Base-by-base conservation (phyloP, 2,329 filamentous ascomycete genomes). In the Bipolaris zeicola region DNA sequence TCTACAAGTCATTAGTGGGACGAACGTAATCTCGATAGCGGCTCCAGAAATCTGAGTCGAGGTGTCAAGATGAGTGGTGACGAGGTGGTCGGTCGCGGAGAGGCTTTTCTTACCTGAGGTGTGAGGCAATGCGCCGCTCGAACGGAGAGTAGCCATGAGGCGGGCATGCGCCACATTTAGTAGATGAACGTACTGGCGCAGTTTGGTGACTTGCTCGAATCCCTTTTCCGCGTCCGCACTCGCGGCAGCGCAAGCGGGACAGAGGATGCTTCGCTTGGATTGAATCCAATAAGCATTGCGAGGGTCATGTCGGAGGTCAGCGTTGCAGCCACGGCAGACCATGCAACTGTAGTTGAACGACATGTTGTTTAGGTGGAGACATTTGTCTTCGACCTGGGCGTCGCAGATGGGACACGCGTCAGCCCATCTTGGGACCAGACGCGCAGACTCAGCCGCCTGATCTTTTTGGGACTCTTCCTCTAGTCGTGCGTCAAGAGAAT, bases 161-260 rank as follows among this genome's bases (percentile, higher is more conserved):
- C 95, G 85, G 22, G 95, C 95, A 64, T 99, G 85, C 16, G 95
- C 95, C 20, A 99, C 95, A 68, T 91, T 87, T 38, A 99, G 83
- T 18, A 99, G 81, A 76, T 97, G 97, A 5, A 97, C 88, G 72
- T 96, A 99, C 79, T 99, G 94, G 71, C 95, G 89, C 52, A 99
- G 81, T 74, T 96, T 92, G 16, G 91, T 91, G 36, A 97, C 86
- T 59, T 87, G 85, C 58, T 88, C 84, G 69, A 97, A 91, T 0
- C 84, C 85, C n/a, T 77, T 79, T 58, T 82, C 78, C 1, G 80
- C 79, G 59, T 88, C 87, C 7, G 83, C 80, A 48, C 81, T 80
- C 64, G 83, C 82, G 37, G 80, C 78, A 39, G 83, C 83, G 72
- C 92, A 96, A 45, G 80, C 82, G 52, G 76, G 82, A 78, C 95